Conservation (phyloP, 768 basidiomycete species). For the Tulasnella sp. region DNA sequence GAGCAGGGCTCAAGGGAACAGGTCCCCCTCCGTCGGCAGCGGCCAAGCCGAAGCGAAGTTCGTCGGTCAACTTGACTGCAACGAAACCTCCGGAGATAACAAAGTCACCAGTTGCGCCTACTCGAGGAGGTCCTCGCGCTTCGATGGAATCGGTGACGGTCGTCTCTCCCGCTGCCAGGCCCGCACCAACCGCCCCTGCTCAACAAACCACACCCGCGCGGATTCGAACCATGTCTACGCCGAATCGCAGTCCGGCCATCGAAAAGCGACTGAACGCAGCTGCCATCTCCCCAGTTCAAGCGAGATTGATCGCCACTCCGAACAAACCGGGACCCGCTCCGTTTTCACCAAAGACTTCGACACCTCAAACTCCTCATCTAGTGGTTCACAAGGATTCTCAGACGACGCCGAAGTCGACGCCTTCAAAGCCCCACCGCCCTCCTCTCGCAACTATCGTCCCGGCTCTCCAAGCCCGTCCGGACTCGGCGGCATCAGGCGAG, state of each 20-base stretch:
- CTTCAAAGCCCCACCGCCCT: background rate
- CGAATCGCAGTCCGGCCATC: background rate
- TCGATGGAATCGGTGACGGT: background rate
- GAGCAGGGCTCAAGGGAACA: background rate
- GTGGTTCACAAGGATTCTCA: background rate
- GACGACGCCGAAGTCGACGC: conserved; percentile 7
- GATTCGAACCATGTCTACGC: background rate
- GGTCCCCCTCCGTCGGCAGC: background rate
- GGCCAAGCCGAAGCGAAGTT: background rate
- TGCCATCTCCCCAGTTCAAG: background rate
- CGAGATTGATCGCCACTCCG: background rate
- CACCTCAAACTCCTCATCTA: background rate
- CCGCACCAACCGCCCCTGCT: background rate
- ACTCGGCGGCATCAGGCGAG: background rate
- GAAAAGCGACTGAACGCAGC: background rate
- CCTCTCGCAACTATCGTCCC: background rate
- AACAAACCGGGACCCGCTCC: background rate
- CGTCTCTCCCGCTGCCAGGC: background rate
- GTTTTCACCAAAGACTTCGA: background rate
- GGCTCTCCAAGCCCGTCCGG: background rate
- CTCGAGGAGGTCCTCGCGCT: background rate
- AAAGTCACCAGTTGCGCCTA: background rate
- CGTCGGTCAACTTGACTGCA: background rate
- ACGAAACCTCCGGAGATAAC: background rate
- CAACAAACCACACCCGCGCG: background rate